These are phyloP conservation scores for Aquilaria malaccensis DNA, from an alignment of 345 rosid species.

Conservation along the genomic window DNA sequence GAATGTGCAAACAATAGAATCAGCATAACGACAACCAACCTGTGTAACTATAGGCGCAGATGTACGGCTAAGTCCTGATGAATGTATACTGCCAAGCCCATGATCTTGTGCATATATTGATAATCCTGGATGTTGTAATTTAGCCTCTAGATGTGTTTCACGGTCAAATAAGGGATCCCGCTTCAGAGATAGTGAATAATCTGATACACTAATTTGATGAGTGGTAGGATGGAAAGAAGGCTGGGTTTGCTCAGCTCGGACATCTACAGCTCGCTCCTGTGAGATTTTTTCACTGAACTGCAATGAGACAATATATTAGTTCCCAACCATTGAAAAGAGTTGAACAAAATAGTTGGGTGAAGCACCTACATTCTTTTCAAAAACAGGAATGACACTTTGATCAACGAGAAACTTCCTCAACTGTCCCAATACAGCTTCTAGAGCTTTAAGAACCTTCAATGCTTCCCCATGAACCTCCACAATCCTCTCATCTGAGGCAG, in stretches of 20 bases:
- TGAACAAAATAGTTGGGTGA: not conserved
- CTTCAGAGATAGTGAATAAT: constrained; percentile 33
- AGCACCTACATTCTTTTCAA: constrained; percentile 32
- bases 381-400: constrained; percentile 28
- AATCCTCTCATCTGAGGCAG: constrained; percentile 28
- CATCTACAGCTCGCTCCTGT: constrained; percentile 24
- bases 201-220: constrained; percentile 19
- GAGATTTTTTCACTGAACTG: constrained; percentile 24
- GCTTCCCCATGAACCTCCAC: constrained; percentile 32
- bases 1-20: too few relatives aligned
- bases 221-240: constrained; percentile 18
- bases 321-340: not conserved
- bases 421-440: constrained; percentile 29
- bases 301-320: constrained; percentile 10
- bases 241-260: constrained; percentile 17
- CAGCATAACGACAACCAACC: constrained; percentile 17
- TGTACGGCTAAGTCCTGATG: constrained; percentile 22
- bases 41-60: constrained; percentile 29
- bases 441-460: constrained; percentile 20
- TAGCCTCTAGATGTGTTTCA: constrained; percentile 22
- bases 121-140: constrained; percentile 19
- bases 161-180: constrained; percentile 31
- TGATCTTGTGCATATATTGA: constrained; percentile 21
- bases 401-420: constrained; percentile 35
- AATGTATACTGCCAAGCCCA: constrained; percentile 20